Base-by-base conservation (phyloP, 192 early-diverging fungal species). In the Glomus cerebriforme region DNA sequence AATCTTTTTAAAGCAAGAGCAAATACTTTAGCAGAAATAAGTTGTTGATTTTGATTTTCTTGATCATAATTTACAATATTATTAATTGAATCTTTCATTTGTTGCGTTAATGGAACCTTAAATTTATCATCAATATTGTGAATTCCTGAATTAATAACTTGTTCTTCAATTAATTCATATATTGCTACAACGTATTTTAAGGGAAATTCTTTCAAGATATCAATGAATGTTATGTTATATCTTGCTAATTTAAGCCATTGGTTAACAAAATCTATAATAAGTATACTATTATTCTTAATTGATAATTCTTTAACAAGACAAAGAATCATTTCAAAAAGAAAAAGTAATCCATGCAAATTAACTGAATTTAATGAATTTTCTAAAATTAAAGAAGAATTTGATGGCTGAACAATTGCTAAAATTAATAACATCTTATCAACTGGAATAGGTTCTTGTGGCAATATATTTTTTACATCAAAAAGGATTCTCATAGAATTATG, bases 1-100 rank as follows among this genome's bases (percentile, higher is more conserved):
- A 79, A 76, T 58, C 77, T 34, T 43, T 79, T 79, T 34, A 79
- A 72, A 2, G 77, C 77, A 9, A 35, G 77, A 2, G 73, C 73
- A 17, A 79, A 79, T 43, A 69, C 77, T 58, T 32, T 32, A n/a
- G 69, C 45, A 1, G 77, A 32, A 58, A 73, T 73, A 19, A 17
- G 22, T 34, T 26, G 19, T 12, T 68, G 43, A 54, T 17, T 9
- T 43, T 43, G 7, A 9, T 43, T 1, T 43, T 43, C 39, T 0
- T 6, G 39, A 5, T 9, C 7, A 4, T 43, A 43, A 43, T 43
- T 54, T 22, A 54, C 19, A 54, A 17, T 22, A n/a, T 54, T 54
- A 54, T 54, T 19, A 54, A 54, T 22, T 19, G 49, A 54, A 54
- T 54, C 17, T 17, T 54, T 54, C 19, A 54, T 54, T 54, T 22